Evolutionary conservation across 2,329 filamentous ascomycete genomes (phyloP).

Genomic region (Monosporascus sp.): DNA sequence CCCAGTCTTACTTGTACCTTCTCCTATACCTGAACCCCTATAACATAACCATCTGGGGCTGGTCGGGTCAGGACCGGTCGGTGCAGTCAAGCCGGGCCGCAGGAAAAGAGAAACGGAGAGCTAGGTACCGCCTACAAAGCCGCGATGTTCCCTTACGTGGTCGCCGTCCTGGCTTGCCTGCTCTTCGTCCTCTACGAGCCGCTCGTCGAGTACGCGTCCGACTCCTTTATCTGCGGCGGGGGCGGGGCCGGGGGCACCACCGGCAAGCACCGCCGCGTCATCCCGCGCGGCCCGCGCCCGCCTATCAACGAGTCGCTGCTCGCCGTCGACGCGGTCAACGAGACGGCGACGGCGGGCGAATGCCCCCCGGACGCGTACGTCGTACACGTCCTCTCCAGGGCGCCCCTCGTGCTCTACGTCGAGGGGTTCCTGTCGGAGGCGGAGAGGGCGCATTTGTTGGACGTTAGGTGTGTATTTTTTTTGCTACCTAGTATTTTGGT

Average conservation of each 20-base stretch:
- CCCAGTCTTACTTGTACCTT: too few relatives aligned
- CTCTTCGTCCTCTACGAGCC: conserved; percentile 39
- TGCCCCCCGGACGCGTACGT: conserved; percentile 39
- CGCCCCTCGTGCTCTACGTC: conserved; percentile 49
- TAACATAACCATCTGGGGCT: too few relatives aligned
- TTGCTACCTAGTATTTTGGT: too few relatives aligned
- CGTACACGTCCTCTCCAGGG: conserved; percentile 42
- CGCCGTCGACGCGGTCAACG: conserved; percentile 38
- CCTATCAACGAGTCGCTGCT: conserved; percentile 46
- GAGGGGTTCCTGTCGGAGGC: conserved; percentile 42
- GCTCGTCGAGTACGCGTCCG: conserved; percentile 32
- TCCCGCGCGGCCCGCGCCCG: conserved; percentile 37
- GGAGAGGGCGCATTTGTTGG: conserved; percentile 43
- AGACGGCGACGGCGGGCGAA: conserved; percentile 17
- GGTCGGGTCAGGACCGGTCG: too few relatives aligned
- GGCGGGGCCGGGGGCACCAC: not conserved
- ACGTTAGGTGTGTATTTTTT: conserved; percentile 41
- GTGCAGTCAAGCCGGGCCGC: too few relatives aligned
- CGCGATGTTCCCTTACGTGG: conserved; percentile 40
- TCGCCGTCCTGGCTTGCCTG: conserved; percentile 36
- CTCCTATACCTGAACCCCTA: too few relatives aligned
- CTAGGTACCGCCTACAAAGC: not conserved
- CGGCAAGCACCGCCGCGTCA: conserved; percentile 6
- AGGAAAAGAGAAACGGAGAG: not conserved
- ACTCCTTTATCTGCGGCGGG: not conserved